phyloP scores from a whole-genome alignment of 2,329 filamentous ascomycete genomes.

The Sclerotiophoma versabilis region DNA sequence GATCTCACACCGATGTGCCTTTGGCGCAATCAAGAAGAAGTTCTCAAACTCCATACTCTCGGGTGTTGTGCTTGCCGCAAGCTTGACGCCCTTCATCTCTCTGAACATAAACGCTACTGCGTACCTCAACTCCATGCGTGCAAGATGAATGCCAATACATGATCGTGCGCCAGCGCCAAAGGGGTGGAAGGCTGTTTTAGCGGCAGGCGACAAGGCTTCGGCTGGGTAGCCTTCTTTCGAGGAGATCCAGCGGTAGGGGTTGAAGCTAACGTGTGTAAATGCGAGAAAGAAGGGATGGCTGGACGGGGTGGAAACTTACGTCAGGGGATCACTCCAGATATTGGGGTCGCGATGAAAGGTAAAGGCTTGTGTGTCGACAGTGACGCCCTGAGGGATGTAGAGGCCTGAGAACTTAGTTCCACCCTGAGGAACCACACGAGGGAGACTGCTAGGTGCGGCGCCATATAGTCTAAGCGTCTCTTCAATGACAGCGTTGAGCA shows the following conservation, averaged over 20 bases:
- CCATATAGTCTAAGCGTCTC: slow-evolving; percentile 51
- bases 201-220: slow-evolving; percentile 36
- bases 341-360: slow-evolving; percentile 49
- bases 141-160: slow-evolving; percentile 74
- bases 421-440: slow-evolving; percentile 47
- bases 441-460: slow-evolving; percentile 46
- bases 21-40: slow-evolving; percentile 55
- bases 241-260: slow-evolving; percentile 43
- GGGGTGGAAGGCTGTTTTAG: slow-evolving; percentile 67
- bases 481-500: slow-evolving; percentile 50
- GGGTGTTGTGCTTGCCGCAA: slow-evolving; percentile 41
- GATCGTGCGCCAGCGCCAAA: slow-evolving; percentile 74
- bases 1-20: slow-evolving; percentile 53
- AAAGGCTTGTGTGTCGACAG: slow-evolving; percentile 51
- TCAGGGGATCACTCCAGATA: slow-evolving; percentile 36
- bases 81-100: slow-evolving; percentile 47
- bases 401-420: slow-evolving; percentile 45
- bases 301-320: slow-evolving; percentile 17
- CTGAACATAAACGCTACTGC: slow-evolving; percentile 61
- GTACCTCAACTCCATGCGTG: slow-evolving; percentile 64
- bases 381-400: slow-evolving; percentile 48
- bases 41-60: slow-evolving; percentile 54
- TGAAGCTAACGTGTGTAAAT: slow-evolving; percentile 33
- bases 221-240: slow-evolving; percentile 28
- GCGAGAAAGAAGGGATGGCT: neutral